Base-by-base conservation (phyloP, 768 basidiomycete genomes). In the Tylopilus vinaceipallidus region DNA sequence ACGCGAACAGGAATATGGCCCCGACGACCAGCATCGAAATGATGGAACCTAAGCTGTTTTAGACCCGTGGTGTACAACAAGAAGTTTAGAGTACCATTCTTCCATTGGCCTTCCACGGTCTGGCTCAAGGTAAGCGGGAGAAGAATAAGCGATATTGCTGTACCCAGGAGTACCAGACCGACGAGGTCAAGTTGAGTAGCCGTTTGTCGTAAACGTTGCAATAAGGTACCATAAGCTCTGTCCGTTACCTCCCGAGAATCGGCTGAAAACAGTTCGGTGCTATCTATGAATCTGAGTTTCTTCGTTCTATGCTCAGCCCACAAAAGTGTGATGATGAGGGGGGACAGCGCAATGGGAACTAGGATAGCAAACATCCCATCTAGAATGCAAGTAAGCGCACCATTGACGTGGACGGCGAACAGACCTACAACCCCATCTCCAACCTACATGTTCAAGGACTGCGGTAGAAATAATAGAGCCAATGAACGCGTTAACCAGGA, bases 361-460 rank as follows among this genome's bases (percentile, higher is more conserved):
- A 84, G 67, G 51, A 83, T 78, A 23, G 76, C 75, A 59, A 83
- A 82, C 76, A 80, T 80, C 20, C 73, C 77, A 49, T 81, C 78
- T 80, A 51, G 24, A 55, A 36, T 30, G 41, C 13, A 30, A 53
- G 39, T 50, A 30, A 43, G 42, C 49, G 23, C 36, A 22, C 20
- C 32, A 22, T 38, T 39, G 12, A 26, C 3, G 5, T 29, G 22
- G 19, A 19, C 20, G 14, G 23, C 4, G 49, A 29, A 35, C 36
- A 42, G 51, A 77, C 81, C 39, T 59, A 81, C 81, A 86, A 27
- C 84, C 84, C 84, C 84, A 85, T 63, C 84, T 66, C 84, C 84
- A 86, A 7, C 79, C 78, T 35, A 76, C 47, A 30, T 78, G 68
- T 51, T 68, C 68, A 20, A 76, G 57, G 24, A 77, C 63, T 19